These are phyloP conservation scores for Phaeosphaeria sp. DNA, from an alignment of 2,329 filamentous ascomycete species.

Conservation along the genomic window DNA sequence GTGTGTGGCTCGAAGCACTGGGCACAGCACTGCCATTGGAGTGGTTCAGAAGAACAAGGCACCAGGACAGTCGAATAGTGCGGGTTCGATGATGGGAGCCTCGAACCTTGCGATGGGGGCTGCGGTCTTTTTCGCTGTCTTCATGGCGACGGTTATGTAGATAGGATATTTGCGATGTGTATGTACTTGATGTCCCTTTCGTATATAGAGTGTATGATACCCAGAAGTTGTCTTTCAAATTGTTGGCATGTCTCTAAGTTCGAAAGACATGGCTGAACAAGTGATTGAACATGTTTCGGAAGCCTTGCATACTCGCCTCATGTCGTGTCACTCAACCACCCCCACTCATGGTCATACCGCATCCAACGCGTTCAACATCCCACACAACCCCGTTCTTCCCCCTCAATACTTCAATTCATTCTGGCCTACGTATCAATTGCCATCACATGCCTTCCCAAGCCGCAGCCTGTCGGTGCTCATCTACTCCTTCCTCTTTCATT, in stretches of 20 bases:
- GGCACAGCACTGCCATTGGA: constrained; percentile 19
- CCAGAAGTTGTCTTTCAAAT: no score
- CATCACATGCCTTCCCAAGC: not conserved
- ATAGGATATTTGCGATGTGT: not conserved
- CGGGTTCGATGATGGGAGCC: not conserved
- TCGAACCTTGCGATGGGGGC: not conserved
- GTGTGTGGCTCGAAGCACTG: constrained; percentile 23
- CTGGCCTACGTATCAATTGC: not conserved
- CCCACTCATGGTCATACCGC: not conserved
- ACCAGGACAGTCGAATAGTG: not conserved
- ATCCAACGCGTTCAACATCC: not conserved
- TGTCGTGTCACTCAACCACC: not conserved
- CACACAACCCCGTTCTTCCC: not conserved
- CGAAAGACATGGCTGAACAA: not conserved
- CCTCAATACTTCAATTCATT: not conserved
- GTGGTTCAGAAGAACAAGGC: constrained; percentile 1
- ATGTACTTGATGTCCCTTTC: not conserved
- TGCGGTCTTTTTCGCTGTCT: not conserved
- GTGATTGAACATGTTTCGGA: not conserved
- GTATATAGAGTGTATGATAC: not conserved
- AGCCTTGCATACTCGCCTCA: not conserved
- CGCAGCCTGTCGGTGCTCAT: not conserved
- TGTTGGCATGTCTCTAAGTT: no score
- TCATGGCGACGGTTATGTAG: not conserved
- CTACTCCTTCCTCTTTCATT: not conserved